A percentile compares a stretch with the other conserved stretches of the same genome.
Evolutionary conservation across 2,329 filamentous ascomycete genomes (phyloP).

Genomic region (Penicillium brasilianum): DNA sequence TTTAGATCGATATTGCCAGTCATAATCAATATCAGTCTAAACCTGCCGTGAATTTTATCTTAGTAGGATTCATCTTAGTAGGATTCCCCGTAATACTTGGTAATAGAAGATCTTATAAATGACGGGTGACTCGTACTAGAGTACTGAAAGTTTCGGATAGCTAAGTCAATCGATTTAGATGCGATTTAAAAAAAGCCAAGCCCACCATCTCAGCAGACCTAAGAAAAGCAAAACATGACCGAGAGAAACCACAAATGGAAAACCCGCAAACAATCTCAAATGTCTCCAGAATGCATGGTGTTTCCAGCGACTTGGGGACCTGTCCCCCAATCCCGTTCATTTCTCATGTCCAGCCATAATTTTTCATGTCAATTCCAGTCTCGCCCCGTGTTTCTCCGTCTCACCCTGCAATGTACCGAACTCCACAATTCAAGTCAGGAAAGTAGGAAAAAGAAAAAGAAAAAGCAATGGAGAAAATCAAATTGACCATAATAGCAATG

Average conservation of each 20-base stretch:
- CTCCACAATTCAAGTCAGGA: not conserved
- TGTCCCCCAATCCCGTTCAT: not conserved
- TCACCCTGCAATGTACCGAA: not conserved
- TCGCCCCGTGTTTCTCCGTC: not conserved
- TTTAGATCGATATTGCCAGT: constrained; percentile 29
- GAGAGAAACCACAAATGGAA: not conserved
- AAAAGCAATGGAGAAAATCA: not conserved
- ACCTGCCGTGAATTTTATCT: not conserved
- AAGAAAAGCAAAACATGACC: not conserved
- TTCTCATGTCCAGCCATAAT: no score
- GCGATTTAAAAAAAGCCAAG: not conserved
- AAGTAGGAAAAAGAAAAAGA: not conserved
- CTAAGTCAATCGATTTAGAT: not conserved
- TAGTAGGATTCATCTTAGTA: not conserved
- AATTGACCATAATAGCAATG: not conserved
- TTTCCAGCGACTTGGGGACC: not conserved
- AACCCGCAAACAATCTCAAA: constrained; percentile 1
- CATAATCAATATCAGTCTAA: constrained; percentile 27
- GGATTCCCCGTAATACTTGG: no score
- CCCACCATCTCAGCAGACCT: not conserved
- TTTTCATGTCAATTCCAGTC: not conserved
- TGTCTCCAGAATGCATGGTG: constrained; percentile 1
- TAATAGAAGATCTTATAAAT: no score
- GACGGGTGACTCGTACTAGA: no score
- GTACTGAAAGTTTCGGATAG: no score